A percentile compares a stretch with the other conserved stretches of the same genome.
These are phyloP conservation scores for Camellia sinensis DNA, from an alignment of 148 eudicot genomes.

Conservation along the genomic window DNA sequence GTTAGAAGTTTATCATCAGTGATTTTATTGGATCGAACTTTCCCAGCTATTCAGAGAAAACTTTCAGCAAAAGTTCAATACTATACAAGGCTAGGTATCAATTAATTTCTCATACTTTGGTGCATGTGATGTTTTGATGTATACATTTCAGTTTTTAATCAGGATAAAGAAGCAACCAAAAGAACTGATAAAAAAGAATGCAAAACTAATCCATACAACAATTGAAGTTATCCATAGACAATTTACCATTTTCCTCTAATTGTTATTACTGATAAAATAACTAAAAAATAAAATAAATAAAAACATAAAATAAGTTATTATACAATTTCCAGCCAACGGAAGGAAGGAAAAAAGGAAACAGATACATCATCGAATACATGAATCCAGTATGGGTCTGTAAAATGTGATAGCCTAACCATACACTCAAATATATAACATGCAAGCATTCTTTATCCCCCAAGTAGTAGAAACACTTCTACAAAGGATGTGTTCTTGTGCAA, in stretches of 20 bases:
- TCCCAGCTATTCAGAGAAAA: background rate
- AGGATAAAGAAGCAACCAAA: constrained; percentile 6
- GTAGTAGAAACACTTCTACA: background rate
- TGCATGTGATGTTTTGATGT: background rate
- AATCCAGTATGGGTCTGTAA: background rate
- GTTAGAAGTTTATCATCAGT: background rate
- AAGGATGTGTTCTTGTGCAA: background rate
- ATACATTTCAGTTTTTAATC: background rate
- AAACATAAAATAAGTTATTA: background rate
- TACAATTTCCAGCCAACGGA: background rate
- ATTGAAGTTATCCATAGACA: background rate
- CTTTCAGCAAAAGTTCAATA: background rate
- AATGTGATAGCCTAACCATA: background rate
- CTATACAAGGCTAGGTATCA: background rate
- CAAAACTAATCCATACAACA: background rate
- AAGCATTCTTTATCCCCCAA: background rate
- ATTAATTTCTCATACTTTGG: background rate
- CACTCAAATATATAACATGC: background rate
- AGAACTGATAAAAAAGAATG: background rate
- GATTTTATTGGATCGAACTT: background rate
- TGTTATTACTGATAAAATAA: background rate
- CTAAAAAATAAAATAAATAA: background rate
- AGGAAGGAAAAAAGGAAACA: background rate
- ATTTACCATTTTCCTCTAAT: background rate
- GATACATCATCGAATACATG: background rate